Conservation (phyloP, 2,329 filamentous ascomycete genomes). For the Drechslerella stenobrocha region DNA sequence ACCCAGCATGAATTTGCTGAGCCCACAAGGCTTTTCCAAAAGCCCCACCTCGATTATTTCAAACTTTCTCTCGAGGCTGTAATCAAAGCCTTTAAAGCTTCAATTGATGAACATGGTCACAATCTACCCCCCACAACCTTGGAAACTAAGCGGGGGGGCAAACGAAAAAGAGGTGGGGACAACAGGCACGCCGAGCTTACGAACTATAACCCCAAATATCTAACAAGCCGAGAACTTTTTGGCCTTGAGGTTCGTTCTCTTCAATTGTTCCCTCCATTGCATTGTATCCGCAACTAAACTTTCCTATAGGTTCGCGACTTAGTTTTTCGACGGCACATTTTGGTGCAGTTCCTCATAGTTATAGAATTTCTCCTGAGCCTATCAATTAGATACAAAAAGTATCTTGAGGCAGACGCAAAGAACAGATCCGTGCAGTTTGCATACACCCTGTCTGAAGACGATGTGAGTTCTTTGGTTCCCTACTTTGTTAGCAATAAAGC, state of each 20-base stretch:
- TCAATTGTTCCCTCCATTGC: neutral
- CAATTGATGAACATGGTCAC: slow-evolving; percentile 39
- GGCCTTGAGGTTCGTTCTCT: slow-evolving; percentile 73
- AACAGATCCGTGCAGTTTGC: slow-evolving; percentile 82
- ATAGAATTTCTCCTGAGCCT: slow-evolving; percentile 94
- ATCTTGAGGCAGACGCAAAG: slow-evolving; percentile 66
- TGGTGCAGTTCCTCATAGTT: slow-evolving; percentile 92
- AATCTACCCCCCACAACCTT: slow-evolving; percentile 13
- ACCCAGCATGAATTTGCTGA: slow-evolving; percentile 90
- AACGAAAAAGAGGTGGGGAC: slow-evolving; percentile 56
- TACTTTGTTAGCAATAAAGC: neutral
- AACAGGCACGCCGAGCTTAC: slow-evolving; percentile 63
- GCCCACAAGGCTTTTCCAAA: slow-evolving; percentile 77
- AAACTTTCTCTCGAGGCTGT: slow-evolving; percentile 63
- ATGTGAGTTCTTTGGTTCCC: slow-evolving; percentile 63
- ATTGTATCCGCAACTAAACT: neutral
- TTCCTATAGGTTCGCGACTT: slow-evolving; percentile 76
- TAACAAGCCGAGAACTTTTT: slow-evolving; percentile 96
- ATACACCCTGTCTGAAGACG: slow-evolving; percentile 74
- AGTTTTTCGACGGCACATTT: slow-evolving; percentile 88
- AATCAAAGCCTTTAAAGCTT: slow-evolving; percentile 36
- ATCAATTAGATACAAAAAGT: slow-evolving; percentile 76
- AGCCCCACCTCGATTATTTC: slow-evolving; percentile 68
- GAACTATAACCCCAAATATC: slow-evolving; percentile 93
- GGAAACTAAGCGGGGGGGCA: slow-evolving; percentile 18